Conservation (phyloP, 805 yeast genomes). For the Yamadazyma ubonensis region DNA sequence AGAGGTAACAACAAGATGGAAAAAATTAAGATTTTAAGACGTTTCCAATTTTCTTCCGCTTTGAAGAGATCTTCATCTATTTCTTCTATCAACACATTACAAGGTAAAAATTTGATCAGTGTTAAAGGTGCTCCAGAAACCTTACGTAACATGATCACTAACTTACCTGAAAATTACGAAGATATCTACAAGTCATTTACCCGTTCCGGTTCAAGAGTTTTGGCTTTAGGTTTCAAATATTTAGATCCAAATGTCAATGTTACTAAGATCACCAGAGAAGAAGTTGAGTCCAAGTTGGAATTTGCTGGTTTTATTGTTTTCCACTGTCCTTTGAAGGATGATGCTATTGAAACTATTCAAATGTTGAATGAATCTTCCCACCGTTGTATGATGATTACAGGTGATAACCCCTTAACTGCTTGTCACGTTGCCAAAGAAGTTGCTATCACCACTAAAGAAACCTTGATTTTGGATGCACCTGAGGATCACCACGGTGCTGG, state of each 20-base stretch:
- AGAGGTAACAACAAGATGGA: slow-evolving; percentile 30
- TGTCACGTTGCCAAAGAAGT: slow-evolving; percentile 97
- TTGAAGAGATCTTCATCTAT: slow-evolving; percentile 92
- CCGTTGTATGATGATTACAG: slow-evolving; percentile 96
- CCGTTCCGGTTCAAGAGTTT: slow-evolving; percentile 92
- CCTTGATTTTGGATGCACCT: slow-evolving; percentile 81
- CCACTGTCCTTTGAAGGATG: slow-evolving; percentile 94
- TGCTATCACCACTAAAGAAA: slow-evolving; percentile 77
- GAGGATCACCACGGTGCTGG: slow-evolving; percentile 59
- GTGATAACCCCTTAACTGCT: slow-evolving; percentile 98
- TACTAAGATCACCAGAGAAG: slow-evolving; percentile 63
- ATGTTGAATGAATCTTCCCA: slow-evolving; percentile 96
- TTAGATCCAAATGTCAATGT: slow-evolving; percentile 52
- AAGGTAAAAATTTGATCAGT: slow-evolving; percentile 64
- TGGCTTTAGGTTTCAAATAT: slow-evolving; percentile 87
- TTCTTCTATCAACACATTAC: slow-evolving; percentile 51
- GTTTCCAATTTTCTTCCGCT: slow-evolving; percentile 96
- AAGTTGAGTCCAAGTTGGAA: slow-evolving; percentile 67
- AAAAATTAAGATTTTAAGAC: slow-evolving; percentile 73
- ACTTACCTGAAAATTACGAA: slow-evolving; percentile 78
- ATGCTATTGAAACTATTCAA: slow-evolving; percentile 84
- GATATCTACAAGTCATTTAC: slow-evolving; percentile 85
- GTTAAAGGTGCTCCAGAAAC: slow-evolving; percentile 99
- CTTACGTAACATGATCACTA: slow-evolving; percentile 67
- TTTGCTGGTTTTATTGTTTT: slow-evolving; percentile 95